These are phyloP conservation scores for Dothideomycetes sp. DNA, from an alignment of 2,329 filamentous ascomycete genomes.

Conservation along the genomic window DNA sequence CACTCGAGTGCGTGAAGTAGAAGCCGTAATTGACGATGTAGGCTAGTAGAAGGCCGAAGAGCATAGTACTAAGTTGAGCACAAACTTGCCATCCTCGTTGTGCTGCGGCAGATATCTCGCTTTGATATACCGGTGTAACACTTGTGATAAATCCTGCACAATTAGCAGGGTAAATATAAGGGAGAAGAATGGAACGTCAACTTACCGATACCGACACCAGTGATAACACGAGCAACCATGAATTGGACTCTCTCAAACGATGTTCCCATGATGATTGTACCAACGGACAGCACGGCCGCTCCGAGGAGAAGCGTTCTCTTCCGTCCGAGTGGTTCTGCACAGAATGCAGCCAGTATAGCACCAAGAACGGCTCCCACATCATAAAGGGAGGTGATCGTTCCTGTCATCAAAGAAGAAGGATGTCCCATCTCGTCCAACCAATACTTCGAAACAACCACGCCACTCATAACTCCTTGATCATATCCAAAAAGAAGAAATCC, in stretches of 20 bases:
- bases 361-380: neutral
- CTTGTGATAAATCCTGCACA: slow-evolving; percentile 14
- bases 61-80: slow-evolving; percentile 17
- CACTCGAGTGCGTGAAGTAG: slow-evolving; percentile 25
- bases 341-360: neutral
- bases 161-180: too few relatives aligned
- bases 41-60: slow-evolving; percentile 15
- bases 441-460: neutral
- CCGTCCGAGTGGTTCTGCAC: neutral
- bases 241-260: neutral
- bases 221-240: neutral
- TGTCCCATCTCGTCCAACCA: neutral
- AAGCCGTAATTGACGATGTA: slow-evolving; percentile 18
- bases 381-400: neutral
- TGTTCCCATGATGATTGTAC: neutral
- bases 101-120: slow-evolving; percentile 16
- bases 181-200: too few relatives aligned
- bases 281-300: neutral
- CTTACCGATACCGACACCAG: neutral
- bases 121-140: slow-evolving; percentile 20
- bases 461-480: neutral
- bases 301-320: neutral
- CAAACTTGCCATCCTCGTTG: slow-evolving; percentile 21
- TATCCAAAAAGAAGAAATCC: neutral
- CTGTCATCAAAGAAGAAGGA: neutral